Percentiles rank a stretch among this genome's conserved stretches.
Evolutionary conservation across 2,329 filamentous ascomycete genomes (phyloP).

Genomic region (Lecanicillium sp.): DNA sequence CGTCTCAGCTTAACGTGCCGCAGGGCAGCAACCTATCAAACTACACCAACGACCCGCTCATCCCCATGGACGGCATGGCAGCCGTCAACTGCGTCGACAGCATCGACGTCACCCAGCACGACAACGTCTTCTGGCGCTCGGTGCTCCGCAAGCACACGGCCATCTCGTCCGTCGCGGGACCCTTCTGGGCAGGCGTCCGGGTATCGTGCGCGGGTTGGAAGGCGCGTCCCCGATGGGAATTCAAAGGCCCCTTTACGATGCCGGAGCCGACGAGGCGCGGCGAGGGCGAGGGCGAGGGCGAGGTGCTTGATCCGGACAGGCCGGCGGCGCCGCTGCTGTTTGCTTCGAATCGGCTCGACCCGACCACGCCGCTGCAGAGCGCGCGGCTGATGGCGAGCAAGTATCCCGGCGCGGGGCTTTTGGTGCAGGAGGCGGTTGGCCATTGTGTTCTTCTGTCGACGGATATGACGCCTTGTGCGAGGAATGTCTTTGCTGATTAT

Average conservation of each 20-base stretch:
- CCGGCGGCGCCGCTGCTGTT: conserved; percentile 37
- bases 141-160: conserved; percentile 20
- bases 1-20: too few species aligned
- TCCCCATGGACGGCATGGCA: conserved; percentile 12
- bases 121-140: conserved; percentile 16
- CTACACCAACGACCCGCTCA: too few species aligned
- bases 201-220: conserved; percentile 31
- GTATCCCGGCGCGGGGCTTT: conserved; percentile 15
- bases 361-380: conserved; percentile 35
- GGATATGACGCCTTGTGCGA: conserved; percentile 11
- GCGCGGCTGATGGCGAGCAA: conserved; percentile 20
- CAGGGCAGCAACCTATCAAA: too few species aligned
- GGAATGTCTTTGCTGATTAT: conserved; percentile 12
- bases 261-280: conserved; percentile 12
- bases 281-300: too few species aligned
- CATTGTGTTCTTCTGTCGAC: conserved; percentile 13
- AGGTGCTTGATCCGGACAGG: conserved; percentile 16
- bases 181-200: conserved; percentile 25
- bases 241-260: conserved; percentile 25
- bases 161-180: conserved; percentile 23
- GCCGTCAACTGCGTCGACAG: conserved; percentile 29
- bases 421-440: conserved; percentile 15
- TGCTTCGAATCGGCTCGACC: conserved; percentile 33
- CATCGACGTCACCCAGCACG: conserved; percentile 13
- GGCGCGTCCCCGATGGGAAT: conserved; percentile 31